A percentile compares a stretch with the other conserved stretches of the same genome.
phyloP scores from a whole-genome alignment of 1,284 basidiomycete genomes.

The Cerioporus squamosus region DNA sequence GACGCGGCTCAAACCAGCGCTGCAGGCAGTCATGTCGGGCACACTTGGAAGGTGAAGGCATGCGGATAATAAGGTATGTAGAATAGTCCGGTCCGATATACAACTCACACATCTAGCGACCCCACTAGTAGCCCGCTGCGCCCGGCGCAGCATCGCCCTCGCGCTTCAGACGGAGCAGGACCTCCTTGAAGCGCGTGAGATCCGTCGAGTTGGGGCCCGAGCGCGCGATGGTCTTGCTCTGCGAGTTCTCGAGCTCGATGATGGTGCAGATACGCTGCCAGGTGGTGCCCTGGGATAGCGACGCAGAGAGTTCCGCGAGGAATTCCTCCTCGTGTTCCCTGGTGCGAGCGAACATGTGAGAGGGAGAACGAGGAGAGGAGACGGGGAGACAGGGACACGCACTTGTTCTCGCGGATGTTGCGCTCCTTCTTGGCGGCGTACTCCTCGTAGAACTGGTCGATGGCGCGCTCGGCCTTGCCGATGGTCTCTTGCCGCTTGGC shows the following conservation, averaged over 20 bases:
- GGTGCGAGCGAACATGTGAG: conserved; percentile 9
- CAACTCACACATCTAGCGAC: not conserved
- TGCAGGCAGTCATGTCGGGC: no score
- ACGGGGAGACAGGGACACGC: conserved; percentile 39
- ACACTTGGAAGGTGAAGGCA: no score
- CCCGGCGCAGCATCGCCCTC: conserved; percentile 92
- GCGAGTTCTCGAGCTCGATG: conserved; percentile 93
- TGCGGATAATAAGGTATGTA: no score
- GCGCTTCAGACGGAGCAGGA: conserved; percentile 82
- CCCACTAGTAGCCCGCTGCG: conserved; percentile 80
- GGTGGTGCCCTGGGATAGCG: conserved; percentile 89
- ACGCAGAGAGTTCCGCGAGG: conserved; percentile 72
- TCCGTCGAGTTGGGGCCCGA: conserved; percentile 90
- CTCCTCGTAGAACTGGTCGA: conserved; percentile 96
- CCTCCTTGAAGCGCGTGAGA: conserved; percentile 90
- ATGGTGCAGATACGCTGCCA: conserved; percentile 94
- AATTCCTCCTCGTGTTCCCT: conserved; percentile 92
- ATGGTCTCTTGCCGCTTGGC: conserved; percentile 86
- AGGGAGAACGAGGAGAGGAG: not conserved
- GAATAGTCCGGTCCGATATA: no score
- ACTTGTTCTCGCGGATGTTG: conserved; percentile 97
- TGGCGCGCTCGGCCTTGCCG: conserved; percentile 87
- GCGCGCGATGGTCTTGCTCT: conserved; percentile 93
- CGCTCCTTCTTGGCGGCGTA: conserved; percentile 93
- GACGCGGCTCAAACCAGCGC: no score